Percentiles rank a stretch among this genome's conserved stretches.
Conservation (phyloP, 192 early-diverging fungal genomes). For the Umbelopsis sp. region DNA sequence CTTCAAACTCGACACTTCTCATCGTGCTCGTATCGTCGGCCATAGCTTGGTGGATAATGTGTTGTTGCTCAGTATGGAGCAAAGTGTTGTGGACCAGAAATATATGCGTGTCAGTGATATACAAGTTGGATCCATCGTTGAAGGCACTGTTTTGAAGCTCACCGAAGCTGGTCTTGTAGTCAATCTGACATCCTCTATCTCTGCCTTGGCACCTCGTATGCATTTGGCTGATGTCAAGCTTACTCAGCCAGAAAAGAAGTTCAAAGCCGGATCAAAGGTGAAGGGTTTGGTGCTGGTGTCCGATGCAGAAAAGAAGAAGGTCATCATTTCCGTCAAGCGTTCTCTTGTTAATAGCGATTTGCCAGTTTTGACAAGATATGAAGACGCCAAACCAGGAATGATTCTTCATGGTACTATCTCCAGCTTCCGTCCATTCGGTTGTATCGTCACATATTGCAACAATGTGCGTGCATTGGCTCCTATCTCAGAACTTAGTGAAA, state of each 20-base stretch:
- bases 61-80: constrained; percentile 72
- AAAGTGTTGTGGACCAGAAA: constrained; percentile 65
- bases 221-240: constrained; percentile 79
- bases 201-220: constrained; percentile 68
- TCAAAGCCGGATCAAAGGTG: constrained; percentile 73
- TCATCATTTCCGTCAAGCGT: constrained; percentile 79
- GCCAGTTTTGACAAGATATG: constrained; percentile 63
- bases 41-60: constrained; percentile 78
- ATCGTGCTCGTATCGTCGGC: constrained; percentile 78
- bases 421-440: constrained; percentile 62
- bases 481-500: constrained; percentile 60
- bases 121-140: constrained; percentile 58
- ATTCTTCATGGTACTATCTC: constrained; percentile 67
- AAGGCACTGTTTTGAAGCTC: constrained; percentile 50
- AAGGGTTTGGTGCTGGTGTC: constrained; percentile 73
- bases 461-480: constrained; percentile 71
- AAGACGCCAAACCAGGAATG: constrained; percentile 58
- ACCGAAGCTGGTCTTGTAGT: constrained; percentile 60
- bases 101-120: constrained; percentile 74
- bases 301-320: constrained; percentile 52
- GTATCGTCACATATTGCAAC: constrained; percentile 80
- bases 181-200: constrained; percentile 58
- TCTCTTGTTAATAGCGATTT: constrained; percentile 70
- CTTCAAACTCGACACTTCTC: constrained; percentile 66
- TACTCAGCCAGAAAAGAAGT: constrained; percentile 69